Conservation (phyloP, 495 filamentous ascomycete genomes). For the Evernia prunastri region DNA sequence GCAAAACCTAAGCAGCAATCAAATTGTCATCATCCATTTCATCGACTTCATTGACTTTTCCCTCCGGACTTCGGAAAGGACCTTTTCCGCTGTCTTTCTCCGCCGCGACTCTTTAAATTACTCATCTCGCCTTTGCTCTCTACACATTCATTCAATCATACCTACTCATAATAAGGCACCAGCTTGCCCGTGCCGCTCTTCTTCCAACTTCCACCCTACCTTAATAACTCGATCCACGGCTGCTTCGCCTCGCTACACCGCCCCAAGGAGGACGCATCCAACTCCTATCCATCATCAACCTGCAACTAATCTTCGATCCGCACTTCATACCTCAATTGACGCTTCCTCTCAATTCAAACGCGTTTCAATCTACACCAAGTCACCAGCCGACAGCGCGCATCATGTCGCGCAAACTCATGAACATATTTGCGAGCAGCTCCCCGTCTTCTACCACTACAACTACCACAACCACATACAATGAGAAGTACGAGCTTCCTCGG, state of each 20-base stretch:
- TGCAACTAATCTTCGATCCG: background rate
- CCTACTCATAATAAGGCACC: background rate
- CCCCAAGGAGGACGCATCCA: constrained; percentile 7
- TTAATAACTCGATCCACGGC: background rate
- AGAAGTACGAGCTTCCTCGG: constrained; percentile 43
- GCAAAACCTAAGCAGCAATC: too few relatives aligned
- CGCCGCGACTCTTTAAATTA: background rate
- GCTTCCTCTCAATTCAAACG: constrained; percentile 18
- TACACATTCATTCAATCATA: background rate
- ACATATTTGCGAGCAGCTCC: constrained; percentile 41
- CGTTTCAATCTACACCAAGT: constrained; percentile 22
- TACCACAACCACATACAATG: constrained; percentile 39
- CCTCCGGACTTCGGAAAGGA: background rate
- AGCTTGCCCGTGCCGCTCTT: background rate
- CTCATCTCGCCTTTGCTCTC: background rate
- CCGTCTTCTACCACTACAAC: constrained; percentile 40
- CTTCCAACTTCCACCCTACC: background rate
- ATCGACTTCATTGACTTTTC: background rate
- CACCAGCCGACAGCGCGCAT: constrained; percentile 37
- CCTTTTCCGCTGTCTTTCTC: constrained; percentile 6
- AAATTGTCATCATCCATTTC: too few relatives aligned
- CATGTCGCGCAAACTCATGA: constrained; percentile 52
- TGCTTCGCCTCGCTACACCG: constrained; percentile 15
- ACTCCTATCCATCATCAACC: background rate
- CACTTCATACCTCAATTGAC: background rate